Evolutionary conservation across 2,329 filamentous ascomycete genomes (phyloP).

Genomic region (Fusarium pseudograminearum): DNA sequence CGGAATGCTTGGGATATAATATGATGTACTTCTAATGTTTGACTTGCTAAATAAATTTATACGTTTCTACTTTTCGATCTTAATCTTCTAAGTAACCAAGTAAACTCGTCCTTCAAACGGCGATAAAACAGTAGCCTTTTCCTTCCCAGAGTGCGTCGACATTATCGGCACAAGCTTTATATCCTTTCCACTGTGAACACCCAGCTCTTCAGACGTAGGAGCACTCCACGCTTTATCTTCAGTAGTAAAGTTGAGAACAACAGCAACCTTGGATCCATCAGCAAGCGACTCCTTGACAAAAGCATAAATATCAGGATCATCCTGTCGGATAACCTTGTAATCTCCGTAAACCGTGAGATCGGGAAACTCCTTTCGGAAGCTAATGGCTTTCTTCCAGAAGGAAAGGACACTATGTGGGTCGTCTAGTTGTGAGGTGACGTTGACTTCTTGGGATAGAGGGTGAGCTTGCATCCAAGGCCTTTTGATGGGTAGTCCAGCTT

Average conservation of each 20-base stretch:
- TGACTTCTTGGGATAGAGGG: conserved; percentile 57
- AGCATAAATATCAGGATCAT: conserved; percentile 45
- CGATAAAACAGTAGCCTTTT: conserved; percentile 20
- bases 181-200: conserved; percentile 2
- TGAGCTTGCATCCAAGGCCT: conserved; percentile 54
- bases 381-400: conserved; percentile 51
- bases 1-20: background rate
- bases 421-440: conserved; percentile 66
- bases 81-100: conserved; percentile 28
- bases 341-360: conserved; percentile 54
- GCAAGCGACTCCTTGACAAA: conserved; percentile 50
- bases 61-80: fast-evolving
- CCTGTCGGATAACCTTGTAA: conserved; percentile 45
- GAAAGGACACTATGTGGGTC: conserved; percentile 53
- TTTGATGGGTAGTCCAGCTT: conserved; percentile 43
- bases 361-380: conserved; percentile 49
- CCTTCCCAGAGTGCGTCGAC: conserved; percentile 47
- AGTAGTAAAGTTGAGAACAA: conserved; percentile 52
- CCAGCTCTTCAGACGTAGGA: conserved; percentile 43
- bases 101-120: conserved; percentile 52
- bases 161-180: conserved; percentile 45
- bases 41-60: background rate
- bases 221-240: conserved; percentile 46
- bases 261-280: conserved; percentile 42
- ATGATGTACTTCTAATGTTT: background rate